Conservation (phyloP, 2,329 filamentous ascomycete species). For the Aspergillus carbonarius region DNA sequence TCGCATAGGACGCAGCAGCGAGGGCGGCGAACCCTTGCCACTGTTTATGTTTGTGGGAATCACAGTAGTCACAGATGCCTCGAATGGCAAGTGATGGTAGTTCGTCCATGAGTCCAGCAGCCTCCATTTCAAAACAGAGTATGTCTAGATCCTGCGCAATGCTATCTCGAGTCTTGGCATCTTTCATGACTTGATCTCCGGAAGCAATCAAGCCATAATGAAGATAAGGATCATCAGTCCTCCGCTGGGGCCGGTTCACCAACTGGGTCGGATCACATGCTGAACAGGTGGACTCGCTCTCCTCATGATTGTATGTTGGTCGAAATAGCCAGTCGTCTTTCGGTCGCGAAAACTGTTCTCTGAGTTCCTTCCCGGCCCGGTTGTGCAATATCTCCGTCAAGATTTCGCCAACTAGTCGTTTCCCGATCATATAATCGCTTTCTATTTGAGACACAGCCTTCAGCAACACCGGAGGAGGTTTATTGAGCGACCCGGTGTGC, state of each 20-base stretch:
- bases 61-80: slow-evolving; percentile 28
- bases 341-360: background rate
- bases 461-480: background rate
- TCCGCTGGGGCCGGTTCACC: background rate
- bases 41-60: slow-evolving; percentile 26
- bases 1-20: slow-evolving; percentile 27
- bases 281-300: background rate
- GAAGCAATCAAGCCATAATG: slow-evolving; percentile 9
- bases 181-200: background rate
- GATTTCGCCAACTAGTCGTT: background rate
- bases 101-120: slow-evolving; percentile 15
- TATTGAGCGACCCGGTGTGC: slow-evolving; percentile 5
- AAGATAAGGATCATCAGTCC: background rate
- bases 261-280: background rate
- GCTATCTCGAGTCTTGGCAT: background rate
- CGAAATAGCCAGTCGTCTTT: background rate
- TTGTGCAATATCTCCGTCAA: background rate
- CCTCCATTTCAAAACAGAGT: background rate
- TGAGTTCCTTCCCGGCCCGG: background rate
- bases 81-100: slow-evolving; percentile 24
- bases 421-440: slow-evolving; percentile 1
- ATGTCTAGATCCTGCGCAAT: background rate
- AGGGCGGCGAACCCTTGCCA: slow-evolving; percentile 27
- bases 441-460: background rate
- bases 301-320: background rate